Base-by-base conservation (phyloP, 2,329 filamentous ascomycete genomes). In the Gaeumannomyces sp. region DNA sequence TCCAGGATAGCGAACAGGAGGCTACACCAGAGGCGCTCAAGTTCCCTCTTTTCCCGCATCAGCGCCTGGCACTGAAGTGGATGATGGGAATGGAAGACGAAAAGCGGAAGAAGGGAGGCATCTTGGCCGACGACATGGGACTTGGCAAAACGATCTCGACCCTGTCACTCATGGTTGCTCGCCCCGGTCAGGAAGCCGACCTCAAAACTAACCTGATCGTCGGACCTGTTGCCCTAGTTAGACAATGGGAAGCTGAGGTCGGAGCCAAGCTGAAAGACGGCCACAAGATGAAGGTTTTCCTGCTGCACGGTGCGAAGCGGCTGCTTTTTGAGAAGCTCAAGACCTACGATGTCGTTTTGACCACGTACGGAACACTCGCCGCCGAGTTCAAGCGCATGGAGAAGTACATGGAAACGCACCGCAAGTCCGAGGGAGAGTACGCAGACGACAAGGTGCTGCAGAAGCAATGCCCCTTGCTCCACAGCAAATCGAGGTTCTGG, bases 161-260 rank as follows among this genome's bases (percentile, higher is more conserved):
- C 6, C 80, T 97, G 28, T 85, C 93, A 4, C 81, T 97, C 59
- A 90, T 96, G 69, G 80, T 92, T 16, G 83, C 85, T 7, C 83
- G 87, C 7, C 87, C 83, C n/a, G 85, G 90, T 0, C 75, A 78
- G 0, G 81, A 88, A 66, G 67, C 56, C 63, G 67, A 80, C 77
- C 28, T 63, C 65, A 85, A 91, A 79, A 93, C 92, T 0, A 95
- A 88, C n/a, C 78, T 97, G 29, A 92, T 97, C 61, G 81, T 96
- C 61, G 91, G 89, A 0, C 92, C 92, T 0, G 86, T 96, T 14
- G 88, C 91, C 3, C 79, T 97, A 22, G 84, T 96, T 73, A 85
- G 87, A 22, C 93, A 97, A 73, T 97, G 93, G 93, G 87, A 91
- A 71, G 83, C 88, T 61, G 93, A 97, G 74, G 91, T 97, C 60